phyloP scores from a whole-genome alignment of 805 yeast genomes.

The Suhomyces faveliae region DNA sequence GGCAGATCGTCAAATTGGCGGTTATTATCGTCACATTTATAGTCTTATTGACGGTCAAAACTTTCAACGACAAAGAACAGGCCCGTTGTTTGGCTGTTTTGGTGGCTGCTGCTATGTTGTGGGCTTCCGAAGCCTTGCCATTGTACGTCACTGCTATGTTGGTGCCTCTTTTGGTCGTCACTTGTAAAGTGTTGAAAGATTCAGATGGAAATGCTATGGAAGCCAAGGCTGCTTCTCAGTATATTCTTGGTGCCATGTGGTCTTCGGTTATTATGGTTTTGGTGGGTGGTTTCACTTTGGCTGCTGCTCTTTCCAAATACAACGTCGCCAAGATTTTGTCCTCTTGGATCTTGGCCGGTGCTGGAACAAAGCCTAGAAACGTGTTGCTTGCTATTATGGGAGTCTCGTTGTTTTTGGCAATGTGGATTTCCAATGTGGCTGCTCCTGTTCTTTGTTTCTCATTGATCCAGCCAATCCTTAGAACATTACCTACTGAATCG shows the following conservation, averaged over 20 bases:
- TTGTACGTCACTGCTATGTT: slow-evolving; percentile 48
- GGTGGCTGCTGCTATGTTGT: slow-evolving; percentile 51
- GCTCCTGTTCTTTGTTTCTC: slow-evolving; percentile 94
- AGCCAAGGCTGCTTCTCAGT: slow-evolving; percentile 72
- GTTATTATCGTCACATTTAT: slow-evolving; percentile 53
- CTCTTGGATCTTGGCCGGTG: slow-evolving; percentile 73
- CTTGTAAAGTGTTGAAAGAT: slow-evolving; percentile 49
- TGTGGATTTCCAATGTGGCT: slow-evolving; percentile 97
- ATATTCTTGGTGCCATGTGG: slow-evolving; percentile 89
- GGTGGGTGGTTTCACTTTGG: slow-evolving; percentile 91
- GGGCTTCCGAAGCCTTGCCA: slow-evolving; percentile 55
- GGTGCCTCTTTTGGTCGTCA: slow-evolving; percentile 47
- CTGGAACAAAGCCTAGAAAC: slow-evolving; percentile 82
- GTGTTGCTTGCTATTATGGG: slow-evolving; percentile 79
- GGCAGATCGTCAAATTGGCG: slow-evolving; percentile 48
- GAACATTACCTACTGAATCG: slow-evolving; percentile 78
- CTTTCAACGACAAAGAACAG: slow-evolving; percentile 64
- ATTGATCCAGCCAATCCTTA: slow-evolving; percentile 82
- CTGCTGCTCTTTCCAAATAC: slow-evolving; percentile 91
- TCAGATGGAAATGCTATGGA: slow-evolving; percentile 48
- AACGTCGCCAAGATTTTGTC: slow-evolving; percentile 85
- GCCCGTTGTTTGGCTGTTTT: slow-evolving; percentile 69
- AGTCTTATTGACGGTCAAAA: slow-evolving; percentile 50
- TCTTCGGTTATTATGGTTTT: slow-evolving; percentile 86
- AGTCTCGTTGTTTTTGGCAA: slow-evolving; percentile 80